Conservation (phyloP, 2,329 filamentous ascomycete genomes). For the Juglanconis sp. region DNA sequence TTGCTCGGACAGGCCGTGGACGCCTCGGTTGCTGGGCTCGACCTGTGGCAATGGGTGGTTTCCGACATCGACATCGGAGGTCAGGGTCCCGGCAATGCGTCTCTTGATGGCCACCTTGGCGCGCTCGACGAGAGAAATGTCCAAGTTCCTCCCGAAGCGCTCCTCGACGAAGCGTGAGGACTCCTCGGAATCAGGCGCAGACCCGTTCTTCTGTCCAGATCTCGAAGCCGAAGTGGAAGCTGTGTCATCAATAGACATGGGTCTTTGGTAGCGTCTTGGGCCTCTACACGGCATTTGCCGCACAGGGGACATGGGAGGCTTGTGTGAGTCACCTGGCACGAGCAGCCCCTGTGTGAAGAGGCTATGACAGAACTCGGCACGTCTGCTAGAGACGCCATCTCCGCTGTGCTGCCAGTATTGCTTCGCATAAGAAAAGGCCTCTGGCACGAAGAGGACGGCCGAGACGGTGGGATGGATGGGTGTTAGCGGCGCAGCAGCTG, state of each 20-base stretch:
- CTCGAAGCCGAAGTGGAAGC: constrained; percentile 17
- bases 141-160: constrained; percentile 87
- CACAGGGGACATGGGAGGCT: constrained; percentile 16
- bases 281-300: constrained; percentile 57
- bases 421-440: constrained; percentile 72
- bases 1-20: constrained; percentile 69
- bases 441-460: constrained; percentile 67
- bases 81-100: constrained; percentile 83
- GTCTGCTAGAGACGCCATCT: constrained; percentile 85
- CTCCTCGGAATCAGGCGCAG: constrained; percentile 52
- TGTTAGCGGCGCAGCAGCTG: constrained; percentile 48
- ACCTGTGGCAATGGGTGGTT: constrained; percentile 50
- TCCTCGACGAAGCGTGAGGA: constrained; percentile 84
- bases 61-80: constrained; percentile 64
- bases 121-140: constrained; percentile 71
- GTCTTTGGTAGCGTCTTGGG: constrained; percentile 74
- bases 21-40: constrained; percentile 48
- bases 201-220: constrained; percentile 15
- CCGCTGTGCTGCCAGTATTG: constrained; percentile 97
- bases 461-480: constrained; percentile 60
- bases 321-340: constrained; percentile 28
- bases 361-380: constrained; percentile 82
- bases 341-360: constrained; percentile 68
- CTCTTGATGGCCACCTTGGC: constrained; percentile 83
- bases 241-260: constrained; percentile 37